Evolutionary conservation across 1,284 basidiomycete genomes (phyloP).

Genomic region (Lignosus rhinocerotis): DNA sequence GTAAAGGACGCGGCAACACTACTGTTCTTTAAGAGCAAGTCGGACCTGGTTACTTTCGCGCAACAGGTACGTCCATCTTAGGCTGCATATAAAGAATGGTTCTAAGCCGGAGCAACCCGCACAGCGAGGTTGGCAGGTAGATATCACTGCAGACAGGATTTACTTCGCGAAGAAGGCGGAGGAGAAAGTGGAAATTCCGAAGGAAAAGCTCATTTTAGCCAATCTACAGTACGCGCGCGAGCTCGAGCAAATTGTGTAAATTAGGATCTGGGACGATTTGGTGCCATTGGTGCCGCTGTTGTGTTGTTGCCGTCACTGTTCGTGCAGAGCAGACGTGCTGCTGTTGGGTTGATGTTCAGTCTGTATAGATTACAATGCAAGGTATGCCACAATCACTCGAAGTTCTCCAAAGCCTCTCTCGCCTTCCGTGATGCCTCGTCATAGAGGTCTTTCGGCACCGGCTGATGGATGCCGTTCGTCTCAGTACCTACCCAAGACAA

Average conservation of each 20-base stretch:
- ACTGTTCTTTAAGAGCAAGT: constrained; percentile 82
- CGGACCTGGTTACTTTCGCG: constrained; percentile 78
- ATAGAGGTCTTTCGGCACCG: constrained; percentile 84
- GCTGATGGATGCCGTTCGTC: constrained; percentile 77
- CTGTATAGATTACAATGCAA: constrained; percentile 25
- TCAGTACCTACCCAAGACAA: constrained; percentile 95
- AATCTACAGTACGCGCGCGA: constrained; percentile 81
- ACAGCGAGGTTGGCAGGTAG: constrained; percentile 75
- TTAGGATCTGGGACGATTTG: constrained; percentile 18
- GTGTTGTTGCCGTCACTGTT: neutral
- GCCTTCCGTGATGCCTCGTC: constrained; percentile 89
- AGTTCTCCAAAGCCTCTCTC: constrained; percentile 85
- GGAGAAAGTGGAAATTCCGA: constrained; percentile 80
- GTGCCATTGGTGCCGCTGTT: constrained; percentile 14
- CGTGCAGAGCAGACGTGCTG: neutral
- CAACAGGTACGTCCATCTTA: constrained; percentile 52
- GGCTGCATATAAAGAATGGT: neutral
- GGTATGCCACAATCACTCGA: constrained; percentile 59
- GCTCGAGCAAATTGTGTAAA: constrained; percentile 86
- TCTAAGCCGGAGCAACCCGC: constrained; percentile 10
- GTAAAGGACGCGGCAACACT: constrained; percentile 87
- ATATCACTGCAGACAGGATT: constrained; percentile 60
- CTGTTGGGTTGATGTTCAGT: constrained; percentile 15
- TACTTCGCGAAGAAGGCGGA: constrained; percentile 71
- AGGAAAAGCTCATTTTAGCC: constrained; percentile 75